Evolutionary conservation across 129 eudicot species (phyloP).

Genomic region (carrot (Daucus carota)): DNA sequence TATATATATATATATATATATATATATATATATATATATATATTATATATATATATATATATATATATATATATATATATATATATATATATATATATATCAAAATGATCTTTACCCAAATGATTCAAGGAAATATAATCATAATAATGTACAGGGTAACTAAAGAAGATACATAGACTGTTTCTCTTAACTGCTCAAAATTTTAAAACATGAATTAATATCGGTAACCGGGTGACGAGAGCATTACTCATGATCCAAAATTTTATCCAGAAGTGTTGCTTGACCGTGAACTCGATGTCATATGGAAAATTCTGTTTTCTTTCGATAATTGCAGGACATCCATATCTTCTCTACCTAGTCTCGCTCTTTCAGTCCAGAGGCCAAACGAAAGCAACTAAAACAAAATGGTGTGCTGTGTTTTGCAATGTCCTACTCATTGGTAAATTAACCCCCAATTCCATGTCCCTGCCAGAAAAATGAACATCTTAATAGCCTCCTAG

Average conservation of each 20-base stretch:
- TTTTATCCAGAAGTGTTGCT: constrained; percentile 40
- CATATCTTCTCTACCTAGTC: constrained; percentile 49
- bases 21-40: no score
- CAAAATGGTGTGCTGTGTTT: constrained; percentile 55
- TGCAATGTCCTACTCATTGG: constrained; percentile 62
- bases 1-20: no score
- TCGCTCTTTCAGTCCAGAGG: constrained; percentile 73
- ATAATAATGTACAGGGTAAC: no score
- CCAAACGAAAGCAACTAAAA: constrained; percentile 76
- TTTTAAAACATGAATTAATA: neutral
- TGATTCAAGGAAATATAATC: no score
- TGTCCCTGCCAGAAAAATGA: no score
- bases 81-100: no score
- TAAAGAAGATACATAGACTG: no score
- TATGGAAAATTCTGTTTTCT: constrained; percentile 51
- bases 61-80: no score
- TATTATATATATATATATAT: no score
- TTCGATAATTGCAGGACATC: constrained; percentile 57
- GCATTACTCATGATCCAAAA: constrained; percentile 77
- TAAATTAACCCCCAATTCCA: no score
- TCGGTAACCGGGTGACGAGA: neutral
- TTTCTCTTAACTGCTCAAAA: neutral
- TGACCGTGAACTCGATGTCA: constrained; percentile 25
- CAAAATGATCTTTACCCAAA: no score
- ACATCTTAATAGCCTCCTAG: no score